Base-by-base conservation (phyloP, 495 filamentous ascomycete genomes). In the Aspergillus wentii region DNA sequence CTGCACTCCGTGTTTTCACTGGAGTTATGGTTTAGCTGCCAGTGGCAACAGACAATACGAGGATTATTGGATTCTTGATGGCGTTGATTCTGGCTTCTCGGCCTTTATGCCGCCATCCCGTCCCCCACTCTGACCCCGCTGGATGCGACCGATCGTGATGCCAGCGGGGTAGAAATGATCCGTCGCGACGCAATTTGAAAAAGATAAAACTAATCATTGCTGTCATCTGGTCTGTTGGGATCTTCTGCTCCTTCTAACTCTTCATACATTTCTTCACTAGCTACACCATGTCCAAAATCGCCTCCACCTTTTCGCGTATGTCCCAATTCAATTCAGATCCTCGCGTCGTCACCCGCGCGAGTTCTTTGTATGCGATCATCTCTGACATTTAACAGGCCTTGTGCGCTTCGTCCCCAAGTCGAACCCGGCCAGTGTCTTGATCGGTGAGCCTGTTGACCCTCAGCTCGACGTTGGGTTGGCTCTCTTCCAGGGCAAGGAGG, bases 331-430 rank as follows among this genome's bases (percentile, higher is more conserved):
- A 14, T 1, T 17, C n/a, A n/a, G n/a, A n/a, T n/a, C n/a, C n/a
- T n/a, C n/a, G n/a, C n/a, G n/a, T n/a, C n/a, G n/a, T n/a, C n/a
- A n/a, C n/a, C n/a, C n/a, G n/a, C n/a, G n/a, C n/a, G n/a, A n/a
- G n/a, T n/a, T n/a, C 16, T 8, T 30, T 37, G 2, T 9, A 19
- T 8, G 5, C 2, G 8, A 15, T 17, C 14, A n/a, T 41, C 17
- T 17, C 49, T 54, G 40, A 49, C 30, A 18, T 9, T 2, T 25
- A 39, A 7, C 41, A 80, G 76, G 76, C 52, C 66, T 81, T 49
- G 74, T 80, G 46, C 72, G 78, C 37, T 80, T 81, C 44, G 57
- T 69, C 30, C 71, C 79, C 39, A 75, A 71, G 52, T 72, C 66
- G 9, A 62, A 69, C 43, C 57, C 61, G 28, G 49, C 54, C 47